A percentile compares a stretch with the other conserved stretches of the same genome.
phyloP scores from a whole-genome alignment of 75 land plant species.

The Selaginella tamariscina region DNA sequence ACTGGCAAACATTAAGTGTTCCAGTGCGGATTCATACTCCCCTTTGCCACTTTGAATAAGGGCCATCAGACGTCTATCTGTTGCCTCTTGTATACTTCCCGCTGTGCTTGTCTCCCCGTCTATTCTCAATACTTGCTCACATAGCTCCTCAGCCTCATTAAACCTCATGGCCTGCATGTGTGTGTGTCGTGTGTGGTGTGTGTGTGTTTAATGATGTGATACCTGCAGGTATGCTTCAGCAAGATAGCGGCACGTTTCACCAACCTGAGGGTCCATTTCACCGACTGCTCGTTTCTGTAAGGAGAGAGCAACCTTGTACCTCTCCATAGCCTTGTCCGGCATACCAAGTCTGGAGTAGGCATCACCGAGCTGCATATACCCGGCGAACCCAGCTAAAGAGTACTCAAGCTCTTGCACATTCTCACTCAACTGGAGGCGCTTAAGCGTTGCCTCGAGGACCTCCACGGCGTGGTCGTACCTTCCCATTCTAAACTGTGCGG shows the following conservation, averaged over 20 bases:
- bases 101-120: conserved; percentile 45
- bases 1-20: conserved; percentile 66
- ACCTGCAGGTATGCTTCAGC: conserved; percentile 80
- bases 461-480: conserved; percentile 52
- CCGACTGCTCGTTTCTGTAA: conserved; percentile 64
- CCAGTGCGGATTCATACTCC: conserved; percentile 60
- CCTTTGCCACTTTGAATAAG: conserved; percentile 68
- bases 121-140: conserved; percentile 48
- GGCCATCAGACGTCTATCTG: conserved; percentile 77
- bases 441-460: conserved; percentile 49
- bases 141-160: conserved; percentile 57
- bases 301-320: conserved; percentile 44
- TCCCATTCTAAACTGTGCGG: conserved; percentile 53
- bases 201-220: background rate
- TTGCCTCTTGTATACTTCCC: conserved; percentile 68
- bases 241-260: conserved; percentile 69
- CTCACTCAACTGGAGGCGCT: conserved; percentile 31
- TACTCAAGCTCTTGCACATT: conserved; percentile 24
- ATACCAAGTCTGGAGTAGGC: conserved; percentile 49
- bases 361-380: conserved; percentile 88
- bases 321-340: conserved; percentile 39
- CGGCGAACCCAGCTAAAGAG: conserved; percentile 63
- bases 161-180: conserved; percentile 72
- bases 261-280: conserved; percentile 57
- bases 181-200: background rate